Conservation (phyloP, 192 early-diverging fungal genomes). For the Funneliformis geosporum region DNA sequence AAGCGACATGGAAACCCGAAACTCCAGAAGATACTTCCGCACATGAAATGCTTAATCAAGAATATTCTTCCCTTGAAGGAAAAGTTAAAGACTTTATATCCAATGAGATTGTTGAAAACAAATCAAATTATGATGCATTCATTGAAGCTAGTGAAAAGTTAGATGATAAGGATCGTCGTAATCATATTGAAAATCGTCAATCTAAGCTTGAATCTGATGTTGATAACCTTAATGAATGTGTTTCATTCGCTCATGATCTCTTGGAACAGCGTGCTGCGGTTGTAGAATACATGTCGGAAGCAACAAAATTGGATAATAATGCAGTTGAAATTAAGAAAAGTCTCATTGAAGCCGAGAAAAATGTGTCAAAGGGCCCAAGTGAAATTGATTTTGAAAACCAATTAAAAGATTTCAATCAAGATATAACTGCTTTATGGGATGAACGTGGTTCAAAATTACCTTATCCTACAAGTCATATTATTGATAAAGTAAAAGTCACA, state of each 20-base stretch:
- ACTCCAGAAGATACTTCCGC: conserved; percentile 15
- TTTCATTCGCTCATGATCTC: conserved; percentile 9
- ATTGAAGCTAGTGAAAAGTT: conserved; percentile 26
- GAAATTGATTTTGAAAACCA: conserved; percentile 24
- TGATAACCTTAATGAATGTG: conserved; percentile 12
- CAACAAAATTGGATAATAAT: background rate
- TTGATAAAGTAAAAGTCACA: conserved; percentile 25
- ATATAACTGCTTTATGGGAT: conserved; percentile 5
- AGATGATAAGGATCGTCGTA: conserved; percentile 13
- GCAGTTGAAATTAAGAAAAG: background rate
- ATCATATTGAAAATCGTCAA: conserved; percentile 20
- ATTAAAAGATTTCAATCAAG: conserved; percentile 22
- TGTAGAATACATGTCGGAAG: conserved; percentile 22
- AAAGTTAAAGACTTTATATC: conserved; percentile 5
- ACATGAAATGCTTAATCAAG: background rate
- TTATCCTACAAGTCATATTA: conserved; percentile 14
- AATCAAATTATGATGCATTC: conserved; percentile 17
- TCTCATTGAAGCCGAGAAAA: conserved; percentile 24
- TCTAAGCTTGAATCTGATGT: conserved; percentile 20
- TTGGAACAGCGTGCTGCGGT: conserved; percentile 12
- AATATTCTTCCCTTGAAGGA: conserved; percentile 13
- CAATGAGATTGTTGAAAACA: background rate
- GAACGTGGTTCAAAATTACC: conserved; percentile 17
- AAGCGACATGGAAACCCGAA: conserved; percentile 18
- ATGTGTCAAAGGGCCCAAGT: conserved; percentile 15